Base-by-base conservation (phyloP, 305 asterid genomes). In the Fraxinus sp. region DNA sequence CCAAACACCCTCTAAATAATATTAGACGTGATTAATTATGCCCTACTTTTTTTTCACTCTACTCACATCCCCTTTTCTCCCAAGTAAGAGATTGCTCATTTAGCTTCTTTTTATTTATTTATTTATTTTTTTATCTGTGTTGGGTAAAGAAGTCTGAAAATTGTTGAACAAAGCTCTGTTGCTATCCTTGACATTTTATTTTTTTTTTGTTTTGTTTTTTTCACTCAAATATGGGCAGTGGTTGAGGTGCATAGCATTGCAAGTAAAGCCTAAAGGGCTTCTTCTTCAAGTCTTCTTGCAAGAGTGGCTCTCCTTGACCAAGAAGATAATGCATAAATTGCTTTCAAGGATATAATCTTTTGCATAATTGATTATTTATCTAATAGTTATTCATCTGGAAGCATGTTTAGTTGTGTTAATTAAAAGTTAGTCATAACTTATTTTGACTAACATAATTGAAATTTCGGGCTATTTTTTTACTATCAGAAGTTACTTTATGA, bases 141-240 rank as follows among this genome's bases (percentile, higher is more conserved):
- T 22, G 43, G 78, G 62, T 64, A 26, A 73, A 66, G 35, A 24
- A 76, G 75, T 80, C 75, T 73, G 9, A 78, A 22, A 22, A 83
- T 85, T 83, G 33, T 73, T 41, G 49, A 24, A 59, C 62, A 85
- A 87, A 78, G 57, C 71, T 83, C 71, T 75, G 77, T 81, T 79
- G 11, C 62, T 70, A 57, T 87, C 83, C 28, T 79, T 76, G 62
- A 70, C 72, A 71, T 49, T 77, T 26, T 46, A 62, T 14, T 82
- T 41, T 0, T 10, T 43, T 43, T 2, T 41, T 9, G 10, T 10
- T 76, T 79, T 81, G n/a, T n/a, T n/a, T n/a, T 22, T 75, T 11
- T 9, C 30, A 77, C 66, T 76, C 74, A 81, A 79, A 84, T 87
- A 83, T 81, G 22, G 66, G 86, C 76, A 72, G 90, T 85, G 84